Conservation (phyloP, 2,329 filamentous ascomycete genomes). For the Claviceps sp. region DNA sequence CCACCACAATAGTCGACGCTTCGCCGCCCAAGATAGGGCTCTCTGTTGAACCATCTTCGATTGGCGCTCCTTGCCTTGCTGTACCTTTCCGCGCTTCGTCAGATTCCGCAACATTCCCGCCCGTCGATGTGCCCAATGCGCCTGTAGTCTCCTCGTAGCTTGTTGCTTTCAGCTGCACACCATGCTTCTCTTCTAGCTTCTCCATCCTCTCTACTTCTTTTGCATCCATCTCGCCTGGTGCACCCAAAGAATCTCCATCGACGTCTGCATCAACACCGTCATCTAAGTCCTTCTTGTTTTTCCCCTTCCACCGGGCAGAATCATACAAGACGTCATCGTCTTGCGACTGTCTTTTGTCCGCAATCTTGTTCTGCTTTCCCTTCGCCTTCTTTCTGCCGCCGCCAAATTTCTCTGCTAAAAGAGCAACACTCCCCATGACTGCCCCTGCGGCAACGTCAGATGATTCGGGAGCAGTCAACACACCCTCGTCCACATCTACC, state of each 20-base stretch:
- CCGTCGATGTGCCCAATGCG: slow-evolving; percentile 6
- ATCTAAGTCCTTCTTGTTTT: slow-evolving; percentile 22
- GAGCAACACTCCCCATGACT: slow-evolving; percentile 18
- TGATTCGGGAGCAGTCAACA: slow-evolving; percentile 12
- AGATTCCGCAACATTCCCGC: slow-evolving; percentile 10
- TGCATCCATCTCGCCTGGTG: slow-evolving; percentile 5
- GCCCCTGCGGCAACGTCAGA: slow-evolving; percentile 11
- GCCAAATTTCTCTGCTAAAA: slow-evolving; percentile 22
- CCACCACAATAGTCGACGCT: slow-evolving; percentile 9
- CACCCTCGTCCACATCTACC: neutral
- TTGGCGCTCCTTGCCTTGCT: slow-evolving; percentile 10
- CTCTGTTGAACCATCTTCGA: slow-evolving; percentile 19
- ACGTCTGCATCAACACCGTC: slow-evolving; percentile 9
- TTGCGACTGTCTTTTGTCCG: slow-evolving; percentile 24
- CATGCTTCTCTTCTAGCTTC: slow-evolving; percentile 2
- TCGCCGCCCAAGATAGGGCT: slow-evolving; percentile 25
- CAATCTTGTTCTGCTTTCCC: slow-evolving; percentile 20
- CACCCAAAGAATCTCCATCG: slow-evolving; percentile 18
- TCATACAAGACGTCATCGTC: slow-evolving; percentile 33
- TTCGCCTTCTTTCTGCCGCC: slow-evolving; percentile 13
- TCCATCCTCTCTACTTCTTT: slow-evolving; percentile 2
- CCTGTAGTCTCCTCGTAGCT: slow-evolving; percentile 4
- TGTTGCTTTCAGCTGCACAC: neutral
- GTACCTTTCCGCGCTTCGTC: slow-evolving; percentile 13
- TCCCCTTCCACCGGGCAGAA: slow-evolving; percentile 29